Percentiles rank a stretch among this genome's conserved stretches.
These are phyloP conservation scores for Alternaria sp. DNA, from an alignment of 2,329 filamentous ascomycete species.

Conservation along the genomic window DNA sequence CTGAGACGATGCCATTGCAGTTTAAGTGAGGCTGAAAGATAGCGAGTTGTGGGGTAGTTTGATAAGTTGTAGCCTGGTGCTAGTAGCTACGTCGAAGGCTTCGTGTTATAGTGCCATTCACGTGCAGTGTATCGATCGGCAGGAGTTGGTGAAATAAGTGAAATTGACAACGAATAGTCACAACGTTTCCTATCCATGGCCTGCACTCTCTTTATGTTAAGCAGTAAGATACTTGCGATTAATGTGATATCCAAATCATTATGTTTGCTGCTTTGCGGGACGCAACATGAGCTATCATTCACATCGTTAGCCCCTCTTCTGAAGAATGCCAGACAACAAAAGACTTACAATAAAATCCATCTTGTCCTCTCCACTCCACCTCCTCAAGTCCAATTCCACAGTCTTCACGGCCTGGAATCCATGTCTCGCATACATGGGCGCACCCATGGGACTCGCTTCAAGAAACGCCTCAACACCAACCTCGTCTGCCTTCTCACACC, in stretches of 20 bases:
- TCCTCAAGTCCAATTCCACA: constrained; percentile 38
- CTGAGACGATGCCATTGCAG: neutral
- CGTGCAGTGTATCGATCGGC: neutral
- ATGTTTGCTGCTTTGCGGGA: neutral
- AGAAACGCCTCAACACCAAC: constrained; percentile 39
- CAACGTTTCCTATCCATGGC: neutral
- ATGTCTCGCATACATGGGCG: constrained; percentile 41
- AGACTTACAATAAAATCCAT: constrained; percentile 40
- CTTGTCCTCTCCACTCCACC: constrained; percentile 34
- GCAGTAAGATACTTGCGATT: neutral
- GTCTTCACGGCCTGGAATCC: constrained; percentile 37
- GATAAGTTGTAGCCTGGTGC: neutral
- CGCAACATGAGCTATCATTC: constrained; percentile 7
- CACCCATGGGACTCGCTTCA: constrained; percentile 42
- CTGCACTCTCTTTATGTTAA: neutral
- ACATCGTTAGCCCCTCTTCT: neutral
- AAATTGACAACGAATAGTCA: neutral
- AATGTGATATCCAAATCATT: neutral
- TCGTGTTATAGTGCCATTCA: neutral
- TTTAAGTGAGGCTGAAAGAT: rapidly evolving
- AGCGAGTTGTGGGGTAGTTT: neutral
- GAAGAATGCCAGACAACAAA: neutral
- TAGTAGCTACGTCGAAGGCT: neutral
- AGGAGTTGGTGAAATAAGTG: neutral
- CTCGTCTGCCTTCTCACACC: constrained; percentile 39